Evolutionary conservation across 192 early-diverging fungal genomes (phyloP), one percentile per base, ranked within the genome.

Genomic region (Diversispora epigaea): DNA sequence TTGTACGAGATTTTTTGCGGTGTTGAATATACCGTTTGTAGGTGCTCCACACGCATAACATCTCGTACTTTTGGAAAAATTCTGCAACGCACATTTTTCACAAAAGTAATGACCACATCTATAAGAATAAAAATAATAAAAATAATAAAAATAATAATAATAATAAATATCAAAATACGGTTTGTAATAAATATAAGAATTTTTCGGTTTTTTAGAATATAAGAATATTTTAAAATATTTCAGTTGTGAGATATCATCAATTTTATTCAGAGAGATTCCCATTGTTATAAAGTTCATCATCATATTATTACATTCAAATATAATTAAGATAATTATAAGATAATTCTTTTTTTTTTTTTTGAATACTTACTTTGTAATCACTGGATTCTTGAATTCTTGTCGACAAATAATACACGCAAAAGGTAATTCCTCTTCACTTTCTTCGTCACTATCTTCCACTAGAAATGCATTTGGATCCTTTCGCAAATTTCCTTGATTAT

Each of bases 61-160:
- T 79, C 96, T 98, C 17, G 90, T 87, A 12, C 87, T 84, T 79
- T 95, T 96, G 32, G 85, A 77, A 80, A 92, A 93, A 25, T 93
- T 89, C 54, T 91, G 85, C 45, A 98, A 76, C 17, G 98, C 98
- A 70, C 98, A 99, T 12, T 84, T 84, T 81, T 98, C 95, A 81
- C 96, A 98, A 85, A 98, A 99, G 80, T 96, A 97, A 76, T 99
- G 98, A 44, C 88, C 85, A 82, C 98, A 97, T 77, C 90, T 90
- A 75, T 50, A 2, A 21, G 43, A 62, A 64, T 10, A 67, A 67
- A 25, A 21, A 67, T 49, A 67, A n/a, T n/a, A 6, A 10, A 21
- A n/a, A 45, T 46, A 1, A n/a, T 41, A 17, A 44, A 6, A n/a
- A n/a, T n/a, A 62, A 64, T 10, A 67, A 67, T 14, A 21, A 67